Evolutionary conservation across 495 filamentous ascomycete species (phyloP).

Genomic region (Penicillium waksmanii): DNA sequence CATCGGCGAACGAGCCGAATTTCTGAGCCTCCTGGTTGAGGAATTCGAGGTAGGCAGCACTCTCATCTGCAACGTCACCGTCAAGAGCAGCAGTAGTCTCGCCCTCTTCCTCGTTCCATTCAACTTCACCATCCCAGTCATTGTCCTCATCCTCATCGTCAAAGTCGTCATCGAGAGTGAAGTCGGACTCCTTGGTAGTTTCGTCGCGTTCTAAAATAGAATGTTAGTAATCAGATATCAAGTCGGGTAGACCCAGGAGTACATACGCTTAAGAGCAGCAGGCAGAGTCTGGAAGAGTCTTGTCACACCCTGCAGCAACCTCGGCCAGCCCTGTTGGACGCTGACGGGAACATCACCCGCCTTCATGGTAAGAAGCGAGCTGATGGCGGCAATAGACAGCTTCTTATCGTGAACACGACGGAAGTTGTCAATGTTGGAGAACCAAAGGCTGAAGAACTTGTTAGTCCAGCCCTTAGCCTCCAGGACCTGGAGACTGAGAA

Average conservation of each 20-base stretch:
- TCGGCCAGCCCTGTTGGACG: conserved; percentile 96
- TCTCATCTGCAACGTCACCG: conserved; percentile 81
- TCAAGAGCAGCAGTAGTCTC: conserved; percentile 59
- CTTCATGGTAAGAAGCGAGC: conserved; percentile 75
- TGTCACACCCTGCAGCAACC: conserved; percentile 87
- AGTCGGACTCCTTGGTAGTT: conserved; percentile 85
- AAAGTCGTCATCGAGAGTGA: conserved; percentile 72
- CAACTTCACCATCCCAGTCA: conserved; percentile 66
- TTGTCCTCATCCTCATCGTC: conserved; percentile 76
- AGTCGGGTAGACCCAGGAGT: background rate
- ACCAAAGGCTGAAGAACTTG: conserved; percentile 98
- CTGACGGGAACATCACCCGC: conserved; percentile 80
- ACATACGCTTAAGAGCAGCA: conserved; percentile 78
- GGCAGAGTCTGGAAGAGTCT: conserved; percentile 90
- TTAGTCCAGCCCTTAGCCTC: conserved; percentile 97
- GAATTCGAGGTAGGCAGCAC: conserved; percentile 93
- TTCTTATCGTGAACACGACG: conserved; percentile 97
- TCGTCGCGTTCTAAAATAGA: conserved; percentile 74
- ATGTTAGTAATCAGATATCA: conserved; percentile 21
- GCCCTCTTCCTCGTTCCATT: conserved; percentile 69
- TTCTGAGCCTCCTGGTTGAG: conserved; percentile 90
- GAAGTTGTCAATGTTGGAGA: conserved; percentile 93
- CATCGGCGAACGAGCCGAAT: conserved; percentile 68
- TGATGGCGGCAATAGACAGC: conserved; percentile 91
- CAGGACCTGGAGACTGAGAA: conserved; percentile 77